These are phyloP conservation scores for Pneumocystis murina DNA, from an alignment of 1,139 yeast species.

Conservation along the genomic window DNA sequence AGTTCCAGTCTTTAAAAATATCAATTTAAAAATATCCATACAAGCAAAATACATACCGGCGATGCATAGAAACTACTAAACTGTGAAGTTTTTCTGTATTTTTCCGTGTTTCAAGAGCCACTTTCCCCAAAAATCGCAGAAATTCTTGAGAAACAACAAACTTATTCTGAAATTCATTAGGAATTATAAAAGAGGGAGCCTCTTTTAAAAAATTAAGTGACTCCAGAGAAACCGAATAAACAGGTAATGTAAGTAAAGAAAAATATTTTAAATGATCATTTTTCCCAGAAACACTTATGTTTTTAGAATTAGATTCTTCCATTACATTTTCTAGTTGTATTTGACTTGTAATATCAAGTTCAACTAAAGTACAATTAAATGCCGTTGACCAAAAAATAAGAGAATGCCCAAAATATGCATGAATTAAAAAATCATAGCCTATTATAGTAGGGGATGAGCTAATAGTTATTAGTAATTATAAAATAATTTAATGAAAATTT, in stretches of 20 bases:
- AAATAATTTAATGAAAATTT: neutral
- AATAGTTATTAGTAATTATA: neutral
- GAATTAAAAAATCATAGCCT: neutral
- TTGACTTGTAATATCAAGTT: neutral
- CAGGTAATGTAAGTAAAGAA: neutral
- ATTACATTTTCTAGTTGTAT: neutral
- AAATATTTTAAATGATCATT: neutral
- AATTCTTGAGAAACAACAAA: slow-evolving; percentile 4
- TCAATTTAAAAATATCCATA: neutral
- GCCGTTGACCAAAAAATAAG: neutral
- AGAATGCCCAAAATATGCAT: neutral
- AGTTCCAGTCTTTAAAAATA: slow-evolving; percentile 6
- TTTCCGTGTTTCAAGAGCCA: slow-evolving; percentile 4
- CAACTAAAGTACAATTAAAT: neutral
- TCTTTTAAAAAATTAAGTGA: neutral
- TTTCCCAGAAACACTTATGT: neutral
- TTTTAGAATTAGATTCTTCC: neutral
- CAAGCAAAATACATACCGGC: neutral
- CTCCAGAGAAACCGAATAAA: neutral
- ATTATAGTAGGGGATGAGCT: neutral
- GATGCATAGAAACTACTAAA: slow-evolving; percentile 1
- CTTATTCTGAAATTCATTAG: neutral
- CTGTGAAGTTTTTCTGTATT: slow-evolving; percentile 2
- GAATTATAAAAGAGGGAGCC: neutral
- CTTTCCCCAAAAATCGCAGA: slow-evolving; percentile 8